Percentiles rank a stretch among this genome's conserved stretches.
Conservation (phyloP, 225 moss, liverwort and hornwort species). For the Marchantia paleacea region DNA sequence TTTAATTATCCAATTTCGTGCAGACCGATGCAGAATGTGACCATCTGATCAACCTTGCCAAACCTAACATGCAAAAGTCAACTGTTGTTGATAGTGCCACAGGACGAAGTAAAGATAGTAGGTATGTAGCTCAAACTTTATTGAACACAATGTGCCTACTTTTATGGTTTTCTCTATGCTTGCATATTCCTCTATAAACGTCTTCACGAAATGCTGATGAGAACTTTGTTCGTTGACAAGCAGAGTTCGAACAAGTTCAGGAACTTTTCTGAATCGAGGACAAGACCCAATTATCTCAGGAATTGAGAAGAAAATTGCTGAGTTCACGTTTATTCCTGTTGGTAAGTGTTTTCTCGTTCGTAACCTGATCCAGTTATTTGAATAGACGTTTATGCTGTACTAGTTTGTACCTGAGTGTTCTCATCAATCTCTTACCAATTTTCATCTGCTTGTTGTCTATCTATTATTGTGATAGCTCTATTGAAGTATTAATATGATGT, state of each 20-base stretch:
- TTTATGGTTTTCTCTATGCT: not conserved
- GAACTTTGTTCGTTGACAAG: too few species aligned
- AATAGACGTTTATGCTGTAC: too few species aligned
- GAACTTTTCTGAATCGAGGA: conserved; percentile 88
- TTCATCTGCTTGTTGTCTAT: too few species aligned
- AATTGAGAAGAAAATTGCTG: conserved; percentile 87
- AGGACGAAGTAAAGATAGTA: conserved; percentile 98
- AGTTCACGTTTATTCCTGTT: conserved; percentile 85
- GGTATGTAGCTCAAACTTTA: conserved; percentile 36
- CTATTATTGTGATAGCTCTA: too few species aligned
- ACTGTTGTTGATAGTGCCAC: conserved; percentile 99
- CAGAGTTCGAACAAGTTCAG: conserved; percentile 99
- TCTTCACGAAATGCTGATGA: not conserved
- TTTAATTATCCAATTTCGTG: not conserved
- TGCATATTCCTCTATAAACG: not conserved
- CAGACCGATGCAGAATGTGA: conserved; percentile 85
- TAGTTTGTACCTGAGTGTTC: too few species aligned
- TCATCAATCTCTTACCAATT: too few species aligned
- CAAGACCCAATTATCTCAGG: conserved; percentile 62
- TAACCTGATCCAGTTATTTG: too few species aligned
- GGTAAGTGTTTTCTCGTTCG: conserved; percentile 38
- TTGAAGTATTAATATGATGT: too few species aligned
- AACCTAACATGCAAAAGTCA: conserved; percentile 84
- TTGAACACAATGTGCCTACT: not conserved
- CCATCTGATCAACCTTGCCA: conserved; percentile 77